phyloP scores from a whole-genome alignment of 192 early-diverging fungal species.

The Jimgerdemannia flammicorona region DNA sequence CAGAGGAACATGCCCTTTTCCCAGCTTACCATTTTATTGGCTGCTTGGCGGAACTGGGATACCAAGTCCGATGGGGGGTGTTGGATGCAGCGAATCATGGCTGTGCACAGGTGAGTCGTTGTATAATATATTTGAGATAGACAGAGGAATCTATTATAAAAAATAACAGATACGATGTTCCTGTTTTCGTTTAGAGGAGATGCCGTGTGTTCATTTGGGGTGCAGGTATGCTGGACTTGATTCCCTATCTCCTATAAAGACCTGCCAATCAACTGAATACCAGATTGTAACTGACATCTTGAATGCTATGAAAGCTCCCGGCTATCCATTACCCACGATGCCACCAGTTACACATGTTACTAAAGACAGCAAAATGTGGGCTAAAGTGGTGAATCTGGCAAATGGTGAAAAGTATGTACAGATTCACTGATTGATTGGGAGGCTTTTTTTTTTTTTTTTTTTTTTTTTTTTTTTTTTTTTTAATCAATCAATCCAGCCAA shows the following conservation, averaged over 20 bases:
- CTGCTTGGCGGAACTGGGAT: slow-evolving; percentile 16
- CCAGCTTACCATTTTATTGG: slow-evolving; percentile 15
- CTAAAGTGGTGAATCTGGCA: background rate
- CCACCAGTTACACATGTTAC: slow-evolving; percentile 13
- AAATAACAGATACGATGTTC: background rate
- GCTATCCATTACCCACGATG: slow-evolving; percentile 7
- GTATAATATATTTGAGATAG: background rate
- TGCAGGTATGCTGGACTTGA: slow-evolving; percentile 12
- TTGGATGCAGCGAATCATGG: slow-evolving; percentile 15
- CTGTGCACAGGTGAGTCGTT: slow-evolving; percentile 12
- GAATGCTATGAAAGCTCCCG: background rate
- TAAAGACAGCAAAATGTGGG: background rate
- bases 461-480: background rate
- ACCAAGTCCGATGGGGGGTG: slow-evolving; percentile 21
- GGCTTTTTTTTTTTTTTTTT: background rate
- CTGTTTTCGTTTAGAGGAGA: background rate
- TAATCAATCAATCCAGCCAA: background rate
- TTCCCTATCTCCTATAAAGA: background rate
- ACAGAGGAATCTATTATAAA: background rate
- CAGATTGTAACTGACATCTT: background rate
- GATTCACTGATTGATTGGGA: too few species aligned
- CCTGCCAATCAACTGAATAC: too few species aligned
- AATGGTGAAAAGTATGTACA: slow-evolving; percentile 4
- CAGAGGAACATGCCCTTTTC: background rate
- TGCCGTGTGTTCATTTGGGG: slow-evolving; percentile 25